A percentile compares a stretch with the other conserved stretches of the same genome.
phyloP scores from a whole-genome alignment of 306 rosid species.

The Cyamopsis tetragonoloba region DNA sequence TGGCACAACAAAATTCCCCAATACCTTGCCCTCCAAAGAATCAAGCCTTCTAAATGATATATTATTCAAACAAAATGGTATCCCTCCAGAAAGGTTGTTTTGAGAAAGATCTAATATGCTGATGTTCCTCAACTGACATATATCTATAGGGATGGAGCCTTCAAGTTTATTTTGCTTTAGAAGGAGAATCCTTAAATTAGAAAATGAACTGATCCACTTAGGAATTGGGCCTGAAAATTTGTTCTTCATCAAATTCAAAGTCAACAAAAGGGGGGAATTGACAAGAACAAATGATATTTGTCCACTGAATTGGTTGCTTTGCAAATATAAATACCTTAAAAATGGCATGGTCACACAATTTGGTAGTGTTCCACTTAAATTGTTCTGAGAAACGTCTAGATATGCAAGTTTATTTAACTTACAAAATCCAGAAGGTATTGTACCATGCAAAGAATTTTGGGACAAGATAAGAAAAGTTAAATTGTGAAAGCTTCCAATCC shows the following conservation, averaged over 20 bases:
- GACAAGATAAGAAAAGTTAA: not conserved
- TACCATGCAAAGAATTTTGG: not conserved
- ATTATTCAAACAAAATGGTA: not conserved
- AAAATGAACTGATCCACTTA: not conserved
- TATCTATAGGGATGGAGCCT: not conserved
- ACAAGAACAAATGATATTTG: not conserved
- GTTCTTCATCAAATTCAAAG: conserved; percentile 15
- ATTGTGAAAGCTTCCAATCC: not conserved
- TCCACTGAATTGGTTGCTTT: not conserved
- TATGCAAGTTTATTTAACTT: not conserved
- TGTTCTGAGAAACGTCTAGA: not conserved
- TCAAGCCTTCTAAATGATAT: not conserved
- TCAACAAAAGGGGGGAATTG: not conserved
- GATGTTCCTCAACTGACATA: not conserved
- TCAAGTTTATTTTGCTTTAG: conserved; percentile 8
- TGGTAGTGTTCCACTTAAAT: not conserved
- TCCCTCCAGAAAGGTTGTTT: not conserved
- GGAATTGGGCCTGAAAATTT: conserved; percentile 14
- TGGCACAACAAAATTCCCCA: not conserved
- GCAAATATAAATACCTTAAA: not conserved
- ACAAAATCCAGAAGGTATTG: not conserved
- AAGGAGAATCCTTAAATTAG: not conserved
- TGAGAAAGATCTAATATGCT: conserved; percentile 9
- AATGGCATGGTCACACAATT: not conserved
- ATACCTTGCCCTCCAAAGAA: not conserved